These are phyloP conservation scores for Neurospora intermedia DNA, from an alignment of 495 filamentous ascomycete species.

Conservation along the genomic window DNA sequence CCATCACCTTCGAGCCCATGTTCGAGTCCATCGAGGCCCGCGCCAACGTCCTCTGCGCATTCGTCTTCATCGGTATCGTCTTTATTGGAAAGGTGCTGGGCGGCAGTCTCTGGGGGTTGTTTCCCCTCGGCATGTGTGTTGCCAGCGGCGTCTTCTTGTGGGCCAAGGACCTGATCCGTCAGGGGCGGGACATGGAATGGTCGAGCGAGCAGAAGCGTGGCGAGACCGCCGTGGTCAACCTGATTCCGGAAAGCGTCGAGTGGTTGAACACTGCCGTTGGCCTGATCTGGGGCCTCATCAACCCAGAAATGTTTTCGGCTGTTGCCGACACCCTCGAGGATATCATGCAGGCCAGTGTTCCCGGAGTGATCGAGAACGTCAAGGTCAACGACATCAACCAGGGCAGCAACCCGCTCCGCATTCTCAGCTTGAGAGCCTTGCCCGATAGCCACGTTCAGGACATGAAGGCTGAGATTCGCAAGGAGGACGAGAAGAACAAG, in stretches of 20 bases:
- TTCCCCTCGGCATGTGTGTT: conserved; percentile 59
- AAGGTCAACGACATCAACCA: conserved; percentile 94
- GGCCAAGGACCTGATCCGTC: conserved; percentile 74
- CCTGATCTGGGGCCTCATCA: conserved; percentile 78
- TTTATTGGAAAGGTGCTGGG: conserved; percentile 63
- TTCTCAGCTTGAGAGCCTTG: conserved; percentile 80
- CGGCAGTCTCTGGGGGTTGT: conserved; percentile 61
- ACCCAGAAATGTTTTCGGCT: conserved; percentile 83
- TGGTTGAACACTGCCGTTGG: conserved; percentile 87
- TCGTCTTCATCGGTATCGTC: conserved; percentile 59
- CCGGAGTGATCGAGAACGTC: conserved; percentile 83
- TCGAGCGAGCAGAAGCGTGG: conserved; percentile 74
- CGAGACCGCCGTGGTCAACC: conserved; percentile 67
- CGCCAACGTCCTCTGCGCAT: conserved; percentile 55
- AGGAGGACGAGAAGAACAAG: conserved; percentile 66
- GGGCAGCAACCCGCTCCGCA: conserved; percentile 78
- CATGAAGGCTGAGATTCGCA: conserved; percentile 65
- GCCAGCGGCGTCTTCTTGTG: conserved; percentile 72
- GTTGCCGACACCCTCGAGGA: conserved; percentile 50
- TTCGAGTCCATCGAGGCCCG: conserved; percentile 64
- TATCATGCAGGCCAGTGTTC: conserved; percentile 92
- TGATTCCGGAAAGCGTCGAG: conserved; percentile 81
- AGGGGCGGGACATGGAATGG: conserved; percentile 81
- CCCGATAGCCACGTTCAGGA: conserved; percentile 73
- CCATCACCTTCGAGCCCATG: conserved; percentile 76